Conservation (phyloP, 2,329 filamentous ascomycete species). For the Ophiocordyceps robertsii region DNA sequence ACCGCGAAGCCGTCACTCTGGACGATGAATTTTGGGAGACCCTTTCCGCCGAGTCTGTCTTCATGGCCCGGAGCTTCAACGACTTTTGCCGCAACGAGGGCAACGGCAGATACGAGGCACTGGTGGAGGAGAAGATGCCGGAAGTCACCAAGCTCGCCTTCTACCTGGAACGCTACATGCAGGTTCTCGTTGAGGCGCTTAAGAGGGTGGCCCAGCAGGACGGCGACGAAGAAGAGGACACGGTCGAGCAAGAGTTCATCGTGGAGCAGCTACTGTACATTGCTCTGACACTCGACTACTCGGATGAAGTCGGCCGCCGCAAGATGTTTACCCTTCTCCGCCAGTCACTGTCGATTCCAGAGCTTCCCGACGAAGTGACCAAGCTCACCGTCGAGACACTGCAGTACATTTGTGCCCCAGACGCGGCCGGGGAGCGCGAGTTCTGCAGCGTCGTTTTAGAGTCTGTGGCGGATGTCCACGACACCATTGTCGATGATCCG, state of each 20-base stretch:
- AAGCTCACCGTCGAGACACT: constrained; percentile 75
- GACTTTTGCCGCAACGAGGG: constrained; percentile 72
- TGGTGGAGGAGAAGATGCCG: constrained; percentile 86
- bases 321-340: constrained; percentile 92
- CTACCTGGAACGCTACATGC: constrained; percentile 70
- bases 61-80: constrained; percentile 86
- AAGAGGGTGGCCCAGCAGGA: constrained; percentile 41
- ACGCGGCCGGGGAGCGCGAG: constrained; percentile 62
- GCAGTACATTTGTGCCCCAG: constrained; percentile 67
- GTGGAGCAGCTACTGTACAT: constrained; percentile 93
- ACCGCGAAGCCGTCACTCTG: constrained; percentile 58
- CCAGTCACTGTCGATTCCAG: constrained; percentile 71
- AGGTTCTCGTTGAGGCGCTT: constrained; percentile 51
- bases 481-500: constrained; percentile 70
- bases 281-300: constrained; percentile 83
- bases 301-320: constrained; percentile 86
- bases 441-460: constrained; percentile 81
- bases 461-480: constrained; percentile 91
- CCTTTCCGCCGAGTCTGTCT: constrained; percentile 72
- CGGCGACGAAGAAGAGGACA: constrained; percentile 60
- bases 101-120: constrained; percentile 58
- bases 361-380: constrained; percentile 84
- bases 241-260: constrained; percentile 85
- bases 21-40: constrained; percentile 70
- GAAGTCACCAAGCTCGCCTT: constrained; percentile 87